Evolutionary conservation across 495 filamentous ascomycete species (phyloP).

Genomic region (Ascodesmis nigricans): DNA sequence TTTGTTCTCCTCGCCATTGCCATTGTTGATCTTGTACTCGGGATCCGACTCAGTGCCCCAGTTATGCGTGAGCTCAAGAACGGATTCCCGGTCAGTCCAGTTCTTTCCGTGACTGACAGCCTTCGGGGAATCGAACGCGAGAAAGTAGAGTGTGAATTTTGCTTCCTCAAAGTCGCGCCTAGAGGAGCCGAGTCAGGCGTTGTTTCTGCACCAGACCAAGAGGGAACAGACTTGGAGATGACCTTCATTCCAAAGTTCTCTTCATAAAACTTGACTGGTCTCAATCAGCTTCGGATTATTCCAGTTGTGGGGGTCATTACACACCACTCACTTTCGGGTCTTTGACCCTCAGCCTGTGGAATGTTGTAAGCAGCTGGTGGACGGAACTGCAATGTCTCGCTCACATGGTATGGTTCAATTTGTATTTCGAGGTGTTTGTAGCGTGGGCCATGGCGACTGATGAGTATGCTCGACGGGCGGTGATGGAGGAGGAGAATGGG

Average conservation of each 20-base stretch:
- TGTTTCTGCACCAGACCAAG: conserved; percentile 4
- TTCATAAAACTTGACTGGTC: conserved; percentile 62
- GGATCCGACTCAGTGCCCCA: conserved; percentile 73
- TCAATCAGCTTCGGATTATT: neutral
- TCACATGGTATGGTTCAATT: conserved; percentile 65
- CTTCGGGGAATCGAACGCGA: conserved; percentile 45
- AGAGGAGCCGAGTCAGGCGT: conserved; percentile 1
- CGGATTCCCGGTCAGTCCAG: conserved; percentile 65
- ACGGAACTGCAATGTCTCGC: conserved; percentile 16
- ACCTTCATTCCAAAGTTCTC: conserved; percentile 73
- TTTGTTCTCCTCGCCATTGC: conserved; percentile 59
- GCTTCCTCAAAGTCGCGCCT: conserved; percentile 36
- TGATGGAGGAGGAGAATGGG: too few relatives aligned
- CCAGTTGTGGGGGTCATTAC: conserved; percentile 2
- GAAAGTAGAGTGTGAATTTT: conserved; percentile 80
- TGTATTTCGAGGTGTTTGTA: conserved; percentile 61
- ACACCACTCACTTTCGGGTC: conserved; percentile 63
- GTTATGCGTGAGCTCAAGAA: conserved; percentile 92
- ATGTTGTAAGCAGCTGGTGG: conserved; percentile 21
- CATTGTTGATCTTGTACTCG: conserved; percentile 62
- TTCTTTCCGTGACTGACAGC: conserved; percentile 37
- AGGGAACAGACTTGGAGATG: conserved; percentile 47
- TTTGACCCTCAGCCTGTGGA: conserved; percentile 70
- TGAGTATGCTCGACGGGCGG: too few relatives aligned
- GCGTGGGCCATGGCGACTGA: conserved; percentile 34